Base-by-base conservation (phyloP, 176 grass and related monocot species). In the Luzula sylvatica region DNA sequence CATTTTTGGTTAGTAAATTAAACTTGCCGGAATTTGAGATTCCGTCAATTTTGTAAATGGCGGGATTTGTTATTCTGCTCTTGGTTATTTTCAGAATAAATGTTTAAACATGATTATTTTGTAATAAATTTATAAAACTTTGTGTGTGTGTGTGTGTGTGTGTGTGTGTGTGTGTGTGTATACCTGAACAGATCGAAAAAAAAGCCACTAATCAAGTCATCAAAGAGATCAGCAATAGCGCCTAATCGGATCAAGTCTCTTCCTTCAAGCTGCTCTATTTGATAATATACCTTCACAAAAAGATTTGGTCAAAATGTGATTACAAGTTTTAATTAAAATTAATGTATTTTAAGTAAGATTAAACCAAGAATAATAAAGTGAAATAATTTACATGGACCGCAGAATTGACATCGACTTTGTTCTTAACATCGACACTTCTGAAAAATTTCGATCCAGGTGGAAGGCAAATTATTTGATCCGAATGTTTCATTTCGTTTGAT, bases 161-260 rank as follows among this genome's bases (percentile, higher is more conserved):
- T n/a, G n/a, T n/a, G n/a, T n/a, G n/a, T n/a, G n/a, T n/a, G n/a
- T n/a, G n/a, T n/a, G n/a, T n/a, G n/a, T n/a, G 46, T 48, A 70
- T 72, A 95, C 90, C 90, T 85, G 23, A 95, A 71, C 74, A 88
- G 90, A 76, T 95, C 65, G 78, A 95, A 95, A 61, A 71, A 95
- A 54, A 83, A 83, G 70, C 88, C 90, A 78, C 85, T 78, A 55
- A 88, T 88, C 26, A 95, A 77, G 55, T 72, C 72, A 69, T 75
- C 72, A 50, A 95, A 95, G 78, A 95, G 90, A 82, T 95, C 90
- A 42, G 79, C 84, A 65, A 82, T 78, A 72, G 77, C 80, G 59
- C 84, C 84, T 17, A 95, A 73, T 81, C 64, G 75, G 51, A 78
- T 88, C 62, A 83, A 70, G 15, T 82, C 77, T 61, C 63, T 70